Base-by-base conservation (phyloP, 2,329 filamentous ascomycete genomes). In the Scytalidium lignicola region DNA sequence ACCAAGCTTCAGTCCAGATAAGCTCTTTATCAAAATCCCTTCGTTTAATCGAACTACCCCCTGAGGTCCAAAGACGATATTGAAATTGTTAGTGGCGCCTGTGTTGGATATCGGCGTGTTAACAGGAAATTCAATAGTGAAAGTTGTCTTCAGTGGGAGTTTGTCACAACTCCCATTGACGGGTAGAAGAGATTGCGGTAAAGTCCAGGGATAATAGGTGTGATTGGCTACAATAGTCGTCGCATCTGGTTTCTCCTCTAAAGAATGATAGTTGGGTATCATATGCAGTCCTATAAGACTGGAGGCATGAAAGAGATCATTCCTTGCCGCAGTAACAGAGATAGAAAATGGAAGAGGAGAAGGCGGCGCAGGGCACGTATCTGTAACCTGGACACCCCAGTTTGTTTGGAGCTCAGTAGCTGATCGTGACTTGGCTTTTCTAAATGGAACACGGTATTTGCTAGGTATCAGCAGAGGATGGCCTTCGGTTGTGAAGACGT, bases 401-500 rank as follows among this genome's bases (percentile, higher is more conserved):
- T 52, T 29, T 8, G 49, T 40, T 28, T 79, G 56, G 71, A 83
- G 18, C 56, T 67, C 43, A 48, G 51, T 61, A 10, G 45, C 56
- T 13, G 45, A 46, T 40, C 52, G 29, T 6, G 46, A 21, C 15
- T 56, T 55, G 15, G 47, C 51, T 37, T 51, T 47, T 23, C 49
- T 23, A 4, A 53, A 12, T 2, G 42, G 46, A 49, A 47, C 15
- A 41, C 53, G 55, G 19, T 64, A 57, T 51, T 67, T 71, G 50
- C 73, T 75, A 12, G 91, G 91, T 46, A 99, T 86, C 40, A 97
- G 77, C 41, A 99, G 74, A 2, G 93, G 93, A 67, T 99, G 93
- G 0, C 92, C 93, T 69, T 99, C 93, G 0, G 93, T 99, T 0
- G 88, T 93, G 65, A 99, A 97, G 13, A 99, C 92, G 65, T 86